Conservation (phyloP, 2,329 filamentous ascomycete species). For the Aspergillus sp. region DNA sequence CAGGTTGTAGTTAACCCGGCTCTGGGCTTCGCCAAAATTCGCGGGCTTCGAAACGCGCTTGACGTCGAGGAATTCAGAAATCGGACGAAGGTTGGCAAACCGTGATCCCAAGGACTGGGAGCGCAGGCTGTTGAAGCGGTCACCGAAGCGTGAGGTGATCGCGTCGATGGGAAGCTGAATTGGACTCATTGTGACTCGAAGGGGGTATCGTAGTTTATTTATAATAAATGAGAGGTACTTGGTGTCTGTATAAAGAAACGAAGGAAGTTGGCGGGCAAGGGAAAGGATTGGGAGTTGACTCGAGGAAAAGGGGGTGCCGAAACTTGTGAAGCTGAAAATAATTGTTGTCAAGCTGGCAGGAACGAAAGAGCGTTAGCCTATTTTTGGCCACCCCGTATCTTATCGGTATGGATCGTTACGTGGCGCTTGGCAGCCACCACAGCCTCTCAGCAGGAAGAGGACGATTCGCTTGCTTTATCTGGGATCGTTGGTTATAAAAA, state of each 20-base stretch:
- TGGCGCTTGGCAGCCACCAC: not conserved
- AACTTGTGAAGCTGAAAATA: not conserved
- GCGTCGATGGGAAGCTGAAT: slow-evolving; percentile 92
- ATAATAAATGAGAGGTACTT: not conserved
- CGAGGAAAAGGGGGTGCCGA: slow-evolving; percentile 11
- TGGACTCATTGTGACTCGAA: slow-evolving; percentile 64
- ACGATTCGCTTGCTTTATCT: not conserved
- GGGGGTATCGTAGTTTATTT: not conserved
- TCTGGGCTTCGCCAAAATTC: slow-evolving; percentile 88
- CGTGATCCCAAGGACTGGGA: slow-evolving; percentile 75
- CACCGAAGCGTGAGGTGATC: slow-evolving; percentile 87
- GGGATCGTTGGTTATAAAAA: not conserved
- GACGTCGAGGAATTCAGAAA: slow-evolving; percentile 92
- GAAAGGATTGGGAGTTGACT: not conserved
- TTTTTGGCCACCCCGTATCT: slow-evolving; percentile 4
- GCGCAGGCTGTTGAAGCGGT: slow-evolving; percentile 81
- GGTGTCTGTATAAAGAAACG: not conserved
- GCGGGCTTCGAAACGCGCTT: slow-evolving; percentile 93
- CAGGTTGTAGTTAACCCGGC: slow-evolving; percentile 94
- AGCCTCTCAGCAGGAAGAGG: not conserved
- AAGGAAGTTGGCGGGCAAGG: not conserved
- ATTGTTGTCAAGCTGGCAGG: slow-evolving; percentile 19
- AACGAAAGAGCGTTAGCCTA: slow-evolving; percentile 11
- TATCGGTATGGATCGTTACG: slow-evolving; percentile 1
- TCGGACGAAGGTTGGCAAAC: slow-evolving; percentile 87